phyloP scores from a whole-genome alignment of 192 early-diverging fungal species.

The Dissophora globulifera region DNA sequence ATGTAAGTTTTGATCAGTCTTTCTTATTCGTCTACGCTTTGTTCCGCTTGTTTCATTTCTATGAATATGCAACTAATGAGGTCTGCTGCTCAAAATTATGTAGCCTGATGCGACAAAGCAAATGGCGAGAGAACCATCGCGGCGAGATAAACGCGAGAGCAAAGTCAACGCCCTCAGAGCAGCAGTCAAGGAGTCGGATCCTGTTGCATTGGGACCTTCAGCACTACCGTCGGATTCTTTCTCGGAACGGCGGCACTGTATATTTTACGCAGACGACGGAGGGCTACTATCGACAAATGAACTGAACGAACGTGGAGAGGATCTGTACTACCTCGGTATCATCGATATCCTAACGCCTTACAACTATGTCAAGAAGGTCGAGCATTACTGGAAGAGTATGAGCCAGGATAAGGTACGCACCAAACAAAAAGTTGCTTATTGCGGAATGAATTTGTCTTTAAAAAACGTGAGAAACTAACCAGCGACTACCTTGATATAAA shows the following conservation, averaged over 20 bases:
- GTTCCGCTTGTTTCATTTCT: background rate
- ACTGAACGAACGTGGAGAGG: constrained; percentile 69
- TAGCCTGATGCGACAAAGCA: constrained; percentile 61
- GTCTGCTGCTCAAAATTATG: too few species aligned
- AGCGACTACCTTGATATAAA: background rate
- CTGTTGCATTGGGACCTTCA: constrained; percentile 66
- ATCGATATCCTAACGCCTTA: constrained; percentile 99
- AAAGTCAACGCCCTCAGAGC: constrained; percentile 65
- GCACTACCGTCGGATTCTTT: constrained; percentile 65
- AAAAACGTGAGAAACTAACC: too few species aligned
- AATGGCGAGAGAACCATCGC: constrained; percentile 56
- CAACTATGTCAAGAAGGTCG: constrained; percentile 86
- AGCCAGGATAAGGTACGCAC: constrained; percentile 74
- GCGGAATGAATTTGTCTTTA: too few species aligned
- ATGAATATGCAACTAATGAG: too few species aligned
- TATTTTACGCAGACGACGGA: constrained; percentile 93
- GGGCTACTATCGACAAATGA: constrained; percentile 85
- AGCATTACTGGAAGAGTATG: constrained; percentile 90
- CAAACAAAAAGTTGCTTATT: too few species aligned
- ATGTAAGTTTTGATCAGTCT: constrained; percentile 36
- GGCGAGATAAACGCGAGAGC: constrained; percentile 61
- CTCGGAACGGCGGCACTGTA: constrained; percentile 73
- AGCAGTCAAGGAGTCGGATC: constrained; percentile 68
- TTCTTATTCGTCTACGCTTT: background rate
- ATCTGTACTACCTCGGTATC: constrained; percentile 95